These are phyloP conservation scores for Globisporangium cystogenes DNA, from an alignment of 352 stramenopile genomes.

Conservation along the genomic window DNA sequence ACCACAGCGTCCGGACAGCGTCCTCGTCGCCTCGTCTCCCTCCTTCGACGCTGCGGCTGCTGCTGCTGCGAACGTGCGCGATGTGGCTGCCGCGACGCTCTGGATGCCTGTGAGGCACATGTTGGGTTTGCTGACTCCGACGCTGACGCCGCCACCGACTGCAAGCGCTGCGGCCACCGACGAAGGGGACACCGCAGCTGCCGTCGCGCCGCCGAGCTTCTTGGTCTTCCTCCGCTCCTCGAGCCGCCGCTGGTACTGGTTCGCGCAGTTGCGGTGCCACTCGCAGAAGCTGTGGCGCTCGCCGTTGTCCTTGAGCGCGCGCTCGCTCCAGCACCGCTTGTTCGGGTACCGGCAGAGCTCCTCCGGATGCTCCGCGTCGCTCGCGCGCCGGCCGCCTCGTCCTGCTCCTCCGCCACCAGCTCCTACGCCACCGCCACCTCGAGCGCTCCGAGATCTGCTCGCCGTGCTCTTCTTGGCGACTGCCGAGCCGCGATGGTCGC, in stretches of 20 bases:
- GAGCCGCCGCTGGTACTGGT: slow-evolving; percentile 71
- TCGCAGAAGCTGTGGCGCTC: slow-evolving; percentile 74
- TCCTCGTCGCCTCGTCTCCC: not conserved
- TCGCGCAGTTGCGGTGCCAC: slow-evolving; percentile 61
- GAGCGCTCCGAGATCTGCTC: not conserved
- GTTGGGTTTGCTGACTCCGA: not conserved
- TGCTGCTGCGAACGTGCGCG: too few relatives aligned
- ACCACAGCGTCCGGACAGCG: too few relatives aligned
- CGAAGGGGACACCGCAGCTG: not conserved
- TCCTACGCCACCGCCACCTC: not conserved
- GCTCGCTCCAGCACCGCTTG: slow-evolving; percentile 58
- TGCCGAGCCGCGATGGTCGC: slow-evolving; percentile 5
- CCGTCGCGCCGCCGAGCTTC: slow-evolving; percentile 17
- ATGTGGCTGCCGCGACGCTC: not conserved
- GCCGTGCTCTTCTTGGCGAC: not conserved
- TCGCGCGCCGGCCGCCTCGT: not conserved
- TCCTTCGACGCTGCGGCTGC: not conserved
- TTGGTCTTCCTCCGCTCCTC: slow-evolving; percentile 34
- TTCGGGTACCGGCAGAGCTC: slow-evolving; percentile 60
- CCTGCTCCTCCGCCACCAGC: not conserved
- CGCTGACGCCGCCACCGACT: not conserved
- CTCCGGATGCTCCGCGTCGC: not conserved
- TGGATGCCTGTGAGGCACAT: slow-evolving; percentile 9
- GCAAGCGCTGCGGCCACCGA: slow-evolving; percentile 11
- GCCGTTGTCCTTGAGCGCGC: slow-evolving; percentile 66